Evolutionary conservation across 805 yeast genomes (phyloP), one percentile per base, ranked within the genome.

Genomic region (Candida nanaspora): DNA sequence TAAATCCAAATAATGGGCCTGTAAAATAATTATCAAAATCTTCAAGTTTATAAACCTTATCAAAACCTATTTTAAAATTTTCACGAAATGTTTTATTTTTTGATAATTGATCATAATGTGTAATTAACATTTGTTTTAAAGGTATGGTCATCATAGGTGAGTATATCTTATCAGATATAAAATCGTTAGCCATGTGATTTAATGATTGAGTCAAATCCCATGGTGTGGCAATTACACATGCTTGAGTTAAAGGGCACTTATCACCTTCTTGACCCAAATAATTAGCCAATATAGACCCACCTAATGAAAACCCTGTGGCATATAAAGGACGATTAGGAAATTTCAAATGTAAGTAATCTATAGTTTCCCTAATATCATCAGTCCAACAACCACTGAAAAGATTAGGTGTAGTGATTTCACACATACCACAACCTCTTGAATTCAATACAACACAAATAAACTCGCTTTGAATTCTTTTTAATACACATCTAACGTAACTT

Each of bases 301-400:
- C 95, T 40, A 86, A 70, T n/a, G 89, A 81, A 52, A 80, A 81
- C 3, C 95, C 95, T n/a, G 76, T 77, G 26, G 80, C 71, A 52
- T 73, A 80, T 42, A 83, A 74, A 19, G 74, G 65, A n/a, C 86
- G 75, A 39, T 69, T 62, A 1, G 94, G 91, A 54, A 68, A 81
- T 37, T 63, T 55, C 33, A 45, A 43, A 33, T 70, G 64, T 48
- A 86, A 59, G 26, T 72, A 71, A 38, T 69, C 60, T 39, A 86
- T 65, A 8, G 78, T 70, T 40, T 66, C 71, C 39, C 80, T 66
- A 27, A 86, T 57, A 61, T 86, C 95, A 42, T 76, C 79, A 1
- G 86, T 78, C 74, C 88, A 79, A 22, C 76, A 68, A 1, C 82
- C 94, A 52, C 75, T 76, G 61, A 81, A 86, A 45, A 86, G 63